Conservation (phyloP, 805 yeast genomes). For the Saturnispora kantuleensis region DNA sequence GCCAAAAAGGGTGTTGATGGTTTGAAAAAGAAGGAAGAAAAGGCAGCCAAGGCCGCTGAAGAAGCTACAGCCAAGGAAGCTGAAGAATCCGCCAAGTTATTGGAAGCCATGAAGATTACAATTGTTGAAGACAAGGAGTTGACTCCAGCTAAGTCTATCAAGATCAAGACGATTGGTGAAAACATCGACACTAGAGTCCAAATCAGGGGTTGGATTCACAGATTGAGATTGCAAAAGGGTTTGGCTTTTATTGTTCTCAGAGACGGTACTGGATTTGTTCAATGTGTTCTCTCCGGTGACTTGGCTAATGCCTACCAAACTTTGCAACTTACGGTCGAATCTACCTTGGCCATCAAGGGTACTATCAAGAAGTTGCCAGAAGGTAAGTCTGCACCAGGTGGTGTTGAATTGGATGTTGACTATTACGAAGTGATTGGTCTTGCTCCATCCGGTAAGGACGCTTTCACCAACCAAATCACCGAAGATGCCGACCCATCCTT, state of each 20-base stretch:
- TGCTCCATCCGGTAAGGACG: slow-evolving; percentile 94
- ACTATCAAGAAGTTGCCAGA: slow-evolving; percentile 76
- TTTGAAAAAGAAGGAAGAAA: slow-evolving; percentile 69
- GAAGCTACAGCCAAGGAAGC: slow-evolving; percentile 47
- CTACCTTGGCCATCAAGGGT: slow-evolving; percentile 76
- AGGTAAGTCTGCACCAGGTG: slow-evolving; percentile 96
- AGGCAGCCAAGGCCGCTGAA: slow-evolving; percentile 49
- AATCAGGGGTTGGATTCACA: slow-evolving; percentile 93
- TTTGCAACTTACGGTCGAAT: slow-evolving; percentile 75
- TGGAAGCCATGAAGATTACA: slow-evolving; percentile 70
- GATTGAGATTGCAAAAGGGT: slow-evolving; percentile 88
- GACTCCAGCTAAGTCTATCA: slow-evolving; percentile 59
- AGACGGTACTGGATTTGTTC: slow-evolving; percentile 91
- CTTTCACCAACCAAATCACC: slow-evolving; percentile 88
- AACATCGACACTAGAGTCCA: slow-evolving; percentile 58
- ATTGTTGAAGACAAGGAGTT: slow-evolving; percentile 66
- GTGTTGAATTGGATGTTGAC: slow-evolving; percentile 87
- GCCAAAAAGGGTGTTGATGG: slow-evolving; percentile 96
- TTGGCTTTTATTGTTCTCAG: slow-evolving; percentile 83
- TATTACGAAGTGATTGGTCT: slow-evolving; percentile 81
- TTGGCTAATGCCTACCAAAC: slow-evolving; percentile 87
- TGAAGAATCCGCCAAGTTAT: slow-evolving; percentile 62
- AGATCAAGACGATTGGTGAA: slow-evolving; percentile 46
- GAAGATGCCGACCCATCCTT: slow-evolving; percentile 91
- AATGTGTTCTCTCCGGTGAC: slow-evolving; percentile 81